A percentile compares a stretch with the other conserved stretches of the same genome.
Evolutionary conservation across 1,139 yeast species (phyloP).

Genomic region (Saccharomyces hybrid): DNA sequence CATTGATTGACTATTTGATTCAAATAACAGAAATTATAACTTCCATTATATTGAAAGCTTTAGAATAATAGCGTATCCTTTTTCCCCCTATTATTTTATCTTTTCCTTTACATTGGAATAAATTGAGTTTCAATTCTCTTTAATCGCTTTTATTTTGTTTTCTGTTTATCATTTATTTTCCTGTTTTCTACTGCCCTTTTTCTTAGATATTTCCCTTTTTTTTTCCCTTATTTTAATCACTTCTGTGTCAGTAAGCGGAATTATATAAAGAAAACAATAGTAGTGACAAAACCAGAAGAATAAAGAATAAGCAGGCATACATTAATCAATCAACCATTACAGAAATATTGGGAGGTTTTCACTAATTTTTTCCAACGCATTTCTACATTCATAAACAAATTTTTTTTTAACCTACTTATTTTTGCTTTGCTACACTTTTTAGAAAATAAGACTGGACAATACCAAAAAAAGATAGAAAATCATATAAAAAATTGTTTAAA

Average conservation of each 20-base stretch:
- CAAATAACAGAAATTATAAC: background rate
- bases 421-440: slow-evolving; percentile 1
- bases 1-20: background rate
- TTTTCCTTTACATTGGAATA: background rate
- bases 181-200: background rate
- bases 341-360: background rate
- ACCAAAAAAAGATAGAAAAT: background rate
- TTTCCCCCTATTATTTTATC: background rate
- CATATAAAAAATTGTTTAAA: background rate
- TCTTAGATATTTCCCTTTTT: background rate
- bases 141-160: background rate
- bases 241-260: background rate
- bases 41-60: background rate
- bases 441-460: background rate
- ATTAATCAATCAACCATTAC: background rate
- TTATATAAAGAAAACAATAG: background rate
- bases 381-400: background rate
- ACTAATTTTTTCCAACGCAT: background rate
- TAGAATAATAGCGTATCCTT: background rate
- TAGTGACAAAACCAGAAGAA: background rate
- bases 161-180: background rate
- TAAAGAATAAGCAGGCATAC: background rate
- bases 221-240: background rate
- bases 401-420: background rate
- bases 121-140: background rate